A percentile compares a stretch with the other conserved stretches of the same genome.
Conservation (phyloP, 1,139 yeast species). For the Kurtzmaniella quercitrusa region DNA sequence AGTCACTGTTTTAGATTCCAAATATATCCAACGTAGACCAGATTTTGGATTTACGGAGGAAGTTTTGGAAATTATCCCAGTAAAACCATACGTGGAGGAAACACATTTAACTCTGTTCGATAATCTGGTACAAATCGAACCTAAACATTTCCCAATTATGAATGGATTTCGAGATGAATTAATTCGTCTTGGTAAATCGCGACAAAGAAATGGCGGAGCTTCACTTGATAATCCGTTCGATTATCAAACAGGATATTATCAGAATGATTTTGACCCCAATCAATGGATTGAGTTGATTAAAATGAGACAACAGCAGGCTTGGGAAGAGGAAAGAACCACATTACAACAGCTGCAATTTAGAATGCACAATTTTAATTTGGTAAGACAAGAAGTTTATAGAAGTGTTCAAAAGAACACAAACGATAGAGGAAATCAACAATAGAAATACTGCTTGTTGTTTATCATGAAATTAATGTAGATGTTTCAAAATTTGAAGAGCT, state of each 20-base stretch:
- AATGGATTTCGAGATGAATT: conserved; percentile 15
- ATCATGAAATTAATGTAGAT: background rate
- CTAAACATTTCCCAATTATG: conserved; percentile 23
- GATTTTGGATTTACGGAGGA: conserved; percentile 12
- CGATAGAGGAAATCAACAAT: background rate
- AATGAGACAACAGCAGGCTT: conserved; percentile 14
- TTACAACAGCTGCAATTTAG: conserved; percentile 18
- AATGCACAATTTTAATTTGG: conserved; percentile 18
- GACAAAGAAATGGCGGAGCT: background rate
- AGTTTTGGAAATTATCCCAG: conserved; percentile 20
- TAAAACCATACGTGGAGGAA: conserved; percentile 21
- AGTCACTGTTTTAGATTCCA: conserved; percentile 17
- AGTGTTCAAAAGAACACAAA: conserved; percentile 8
- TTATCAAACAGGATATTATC: conserved; percentile 20
- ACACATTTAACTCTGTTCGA: conserved; percentile 17
- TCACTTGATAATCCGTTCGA: conserved; percentile 13
- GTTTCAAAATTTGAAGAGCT: no score
- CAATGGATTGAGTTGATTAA: conserved; percentile 17
- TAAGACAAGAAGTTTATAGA: conserved; percentile 19
- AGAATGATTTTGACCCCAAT: conserved; percentile 25
- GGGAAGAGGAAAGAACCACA: conserved; percentile 14
- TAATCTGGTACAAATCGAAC: conserved; percentile 13
- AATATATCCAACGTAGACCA: conserved; percentile 14
- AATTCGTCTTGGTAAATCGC: conserved; percentile 1
- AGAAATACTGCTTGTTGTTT: background rate